Conservation (phyloP, 208 protist species). For the Acanthamoeba lugdunensis region DNA sequence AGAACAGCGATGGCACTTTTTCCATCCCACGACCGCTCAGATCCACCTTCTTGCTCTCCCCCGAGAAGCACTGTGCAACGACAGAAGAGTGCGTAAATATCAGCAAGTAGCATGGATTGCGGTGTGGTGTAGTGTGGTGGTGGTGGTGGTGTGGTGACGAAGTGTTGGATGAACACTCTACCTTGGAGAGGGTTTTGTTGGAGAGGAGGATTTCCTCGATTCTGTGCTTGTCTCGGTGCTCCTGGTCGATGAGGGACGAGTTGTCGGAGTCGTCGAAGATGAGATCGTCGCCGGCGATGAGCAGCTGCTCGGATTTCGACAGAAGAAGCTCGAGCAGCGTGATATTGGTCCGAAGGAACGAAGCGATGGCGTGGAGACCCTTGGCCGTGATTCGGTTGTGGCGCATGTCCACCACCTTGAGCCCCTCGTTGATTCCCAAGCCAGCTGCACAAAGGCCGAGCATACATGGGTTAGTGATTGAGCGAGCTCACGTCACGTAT, state of each 20-base stretch:
- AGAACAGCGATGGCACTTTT: conserved; percentile 22
- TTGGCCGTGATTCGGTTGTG: conserved; percentile 49
- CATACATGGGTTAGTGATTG: not conserved
- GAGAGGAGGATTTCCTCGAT: conserved; percentile 26
- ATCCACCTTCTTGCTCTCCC: conserved; percentile 61
- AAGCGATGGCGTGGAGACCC: not conserved
- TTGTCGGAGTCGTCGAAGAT: conserved; percentile 51
- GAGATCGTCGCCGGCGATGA: conserved; percentile 52
- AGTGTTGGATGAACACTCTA: not conserved
- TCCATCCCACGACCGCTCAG: conserved; percentile 31
- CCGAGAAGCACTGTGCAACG: conserved; percentile 44
- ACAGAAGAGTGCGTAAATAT: too few relatives aligned
- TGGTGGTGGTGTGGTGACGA: too few relatives aligned
- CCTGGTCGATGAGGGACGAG: conserved; percentile 20
- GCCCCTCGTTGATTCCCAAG: conserved; percentile 21
- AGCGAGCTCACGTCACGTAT: too few relatives aligned
- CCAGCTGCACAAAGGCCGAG: not conserved
- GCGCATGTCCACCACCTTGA: conserved; percentile 57
- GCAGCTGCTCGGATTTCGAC: conserved; percentile 2
- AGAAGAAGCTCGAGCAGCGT: conserved; percentile 45
- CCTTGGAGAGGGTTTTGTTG: conserved; percentile 48
- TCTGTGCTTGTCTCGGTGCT: not conserved
- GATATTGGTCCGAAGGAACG: conserved; percentile 19
- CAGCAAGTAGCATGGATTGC: too few relatives aligned
- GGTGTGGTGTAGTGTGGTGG: too few relatives aligned